Percentiles rank a stretch among this genome's conserved stretches.
These are phyloP conservation scores for Fusarium robinianum DNA, from an alignment of 2,329 filamentous ascomycete genomes.

Conservation along the genomic window DNA sequence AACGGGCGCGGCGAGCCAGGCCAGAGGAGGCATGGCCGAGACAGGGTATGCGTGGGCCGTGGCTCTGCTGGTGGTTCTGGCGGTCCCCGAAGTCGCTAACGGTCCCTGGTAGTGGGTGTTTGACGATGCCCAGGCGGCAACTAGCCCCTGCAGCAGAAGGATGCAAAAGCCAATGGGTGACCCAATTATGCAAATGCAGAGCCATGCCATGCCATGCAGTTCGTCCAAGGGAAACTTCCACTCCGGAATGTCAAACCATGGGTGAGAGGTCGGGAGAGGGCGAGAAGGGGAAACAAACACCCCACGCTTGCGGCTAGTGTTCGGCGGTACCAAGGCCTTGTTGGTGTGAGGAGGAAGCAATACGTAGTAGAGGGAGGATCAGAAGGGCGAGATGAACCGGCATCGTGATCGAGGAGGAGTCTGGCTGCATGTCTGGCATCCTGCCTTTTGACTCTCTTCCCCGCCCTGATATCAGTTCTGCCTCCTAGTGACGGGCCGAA, in stretches of 20 bases:
- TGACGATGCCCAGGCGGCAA: slow-evolving; percentile 29
- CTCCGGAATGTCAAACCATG: background rate
- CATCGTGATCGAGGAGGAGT: slow-evolving; percentile 5
- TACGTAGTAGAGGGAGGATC: background rate
- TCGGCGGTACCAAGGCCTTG: slow-evolving; percentile 2
- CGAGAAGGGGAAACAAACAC: slow-evolving; percentile 3
- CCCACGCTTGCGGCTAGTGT: slow-evolving; percentile 3
- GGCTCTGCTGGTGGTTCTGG: slow-evolving; percentile 26
- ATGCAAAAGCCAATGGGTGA: no score
- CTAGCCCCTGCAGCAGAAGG: slow-evolving; percentile 33
- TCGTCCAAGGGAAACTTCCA: slow-evolving; percentile 9
- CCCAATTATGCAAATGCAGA: background rate
- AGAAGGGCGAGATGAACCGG: slow-evolving; percentile 6
- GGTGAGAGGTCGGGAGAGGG: slow-evolving; percentile 2
- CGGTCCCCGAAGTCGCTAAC: slow-evolving; percentile 12
- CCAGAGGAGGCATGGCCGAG: slow-evolving; percentile 28
- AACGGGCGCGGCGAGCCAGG: slow-evolving; percentile 30
- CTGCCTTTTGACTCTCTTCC: slow-evolving; percentile 2
- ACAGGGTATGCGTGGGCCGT: slow-evolving; percentile 25
- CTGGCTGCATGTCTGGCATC: slow-evolving; percentile 12
- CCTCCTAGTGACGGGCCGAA: background rate
- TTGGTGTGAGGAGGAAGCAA: slow-evolving; percentile 1
- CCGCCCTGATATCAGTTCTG: slow-evolving; percentile 9
- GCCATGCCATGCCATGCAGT: slow-evolving; percentile 13
- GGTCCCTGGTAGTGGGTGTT: slow-evolving; percentile 22